Evolutionary conservation across 169 alveolate species (phyloP).

Genomic region (Cryptosporidium canis): DNA sequence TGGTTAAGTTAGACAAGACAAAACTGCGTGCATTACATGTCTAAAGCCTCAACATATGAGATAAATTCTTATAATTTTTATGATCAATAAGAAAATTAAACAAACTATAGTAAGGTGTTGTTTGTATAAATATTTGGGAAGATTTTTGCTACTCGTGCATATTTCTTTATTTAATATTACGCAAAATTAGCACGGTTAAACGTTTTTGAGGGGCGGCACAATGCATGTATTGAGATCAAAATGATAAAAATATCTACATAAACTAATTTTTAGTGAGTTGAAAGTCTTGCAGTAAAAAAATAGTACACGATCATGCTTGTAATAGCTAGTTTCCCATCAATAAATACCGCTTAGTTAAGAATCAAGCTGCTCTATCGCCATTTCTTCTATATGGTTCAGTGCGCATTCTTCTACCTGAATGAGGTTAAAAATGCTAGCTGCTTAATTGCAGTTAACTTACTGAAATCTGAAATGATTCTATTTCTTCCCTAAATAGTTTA

Average conservation of each 20-base stretch:
- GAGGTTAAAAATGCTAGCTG: neutral
- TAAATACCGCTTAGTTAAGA: neutral
- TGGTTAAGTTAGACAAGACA: slow-evolving; percentile 72
- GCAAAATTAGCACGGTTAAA: neutral
- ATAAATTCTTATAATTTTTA: neutral
- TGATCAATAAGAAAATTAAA: neutral
- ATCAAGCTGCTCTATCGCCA: neutral
- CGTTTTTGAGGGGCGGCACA: neutral
- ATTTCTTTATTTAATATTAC: neutral
- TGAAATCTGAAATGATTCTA: slow-evolving; percentile 26
- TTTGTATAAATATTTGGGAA: neutral
- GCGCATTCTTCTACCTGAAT: slow-evolving; percentile 2
- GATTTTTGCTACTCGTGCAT: neutral
- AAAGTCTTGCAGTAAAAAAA: no score
- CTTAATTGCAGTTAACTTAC: neutral
- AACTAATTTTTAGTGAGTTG: no score
- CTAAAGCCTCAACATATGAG: neutral
- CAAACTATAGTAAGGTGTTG: neutral
- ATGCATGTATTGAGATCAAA: neutral
- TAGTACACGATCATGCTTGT: no score
- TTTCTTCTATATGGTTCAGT: slow-evolving; percentile 15
- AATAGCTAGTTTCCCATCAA: no score
- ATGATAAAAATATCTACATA: neutral
- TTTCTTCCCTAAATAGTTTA: slow-evolving; percentile 49
- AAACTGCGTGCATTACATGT: slow-evolving; percentile 73